Percentiles rank a stretch among this genome's conserved stretches.
These are phyloP conservation scores for Emmonsia crescens DNA, from an alignment of 2,329 filamentous ascomycete species.

Conservation along the genomic window DNA sequence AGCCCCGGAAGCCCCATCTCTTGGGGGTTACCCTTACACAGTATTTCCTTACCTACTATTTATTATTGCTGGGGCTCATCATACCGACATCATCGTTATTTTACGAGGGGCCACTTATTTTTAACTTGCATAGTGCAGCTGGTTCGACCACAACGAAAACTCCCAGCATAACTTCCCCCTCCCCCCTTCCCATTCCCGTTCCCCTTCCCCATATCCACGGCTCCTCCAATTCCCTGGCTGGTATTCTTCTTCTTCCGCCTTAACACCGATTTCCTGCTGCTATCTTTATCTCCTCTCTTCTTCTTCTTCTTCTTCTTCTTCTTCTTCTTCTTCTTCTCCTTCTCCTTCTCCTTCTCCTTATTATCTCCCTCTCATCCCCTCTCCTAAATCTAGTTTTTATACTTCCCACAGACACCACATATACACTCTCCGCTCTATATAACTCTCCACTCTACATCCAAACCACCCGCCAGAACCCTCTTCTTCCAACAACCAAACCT, in stretches of 20 bases:
- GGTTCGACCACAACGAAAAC: too few species aligned
- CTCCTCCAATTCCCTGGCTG: too few species aligned
- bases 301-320: conserved; percentile 32
- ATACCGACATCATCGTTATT: neutral
- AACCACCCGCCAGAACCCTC: neutral
- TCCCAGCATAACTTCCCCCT: too few species aligned
- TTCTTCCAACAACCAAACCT: neutral
- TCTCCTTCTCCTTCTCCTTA: neutral
- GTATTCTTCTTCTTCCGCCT: conserved; percentile 18
- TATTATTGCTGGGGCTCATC: too few species aligned
- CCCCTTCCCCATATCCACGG: too few species aligned
- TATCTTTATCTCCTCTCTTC: conserved; percentile 28
- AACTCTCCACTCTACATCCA: neutral
- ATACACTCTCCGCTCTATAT: neutral
- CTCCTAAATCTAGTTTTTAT: conserved; percentile 23
- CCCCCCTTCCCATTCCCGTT: too few species aligned
- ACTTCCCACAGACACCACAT: neutral
- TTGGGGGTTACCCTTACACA: too few species aligned
- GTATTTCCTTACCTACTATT: too few species aligned
- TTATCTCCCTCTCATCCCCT: conserved; percentile 34
- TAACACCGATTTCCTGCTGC: conserved; percentile 48
- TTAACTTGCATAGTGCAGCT: too few species aligned
- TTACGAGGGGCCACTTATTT: neutral
- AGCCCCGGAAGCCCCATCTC: too few species aligned
- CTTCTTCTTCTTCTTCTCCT: neutral